phyloP scores from a whole-genome alignment of 768 basidiomycete genomes.

The Boletus barrowsii region DNA sequence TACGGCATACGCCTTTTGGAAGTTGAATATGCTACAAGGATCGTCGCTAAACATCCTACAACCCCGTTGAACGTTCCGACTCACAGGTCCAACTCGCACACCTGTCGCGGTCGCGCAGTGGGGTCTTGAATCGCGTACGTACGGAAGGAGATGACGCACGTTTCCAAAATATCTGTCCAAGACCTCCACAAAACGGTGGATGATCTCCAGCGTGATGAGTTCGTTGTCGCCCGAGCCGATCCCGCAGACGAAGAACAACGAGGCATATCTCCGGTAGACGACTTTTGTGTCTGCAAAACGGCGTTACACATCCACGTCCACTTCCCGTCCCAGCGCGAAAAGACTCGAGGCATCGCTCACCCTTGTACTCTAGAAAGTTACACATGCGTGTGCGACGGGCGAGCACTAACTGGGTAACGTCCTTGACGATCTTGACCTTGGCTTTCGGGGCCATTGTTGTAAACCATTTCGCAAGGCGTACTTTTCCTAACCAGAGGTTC shows the following conservation, averaged over 20 bases:
- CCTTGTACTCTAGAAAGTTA: constrained; percentile 96
- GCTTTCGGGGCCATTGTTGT: constrained; percentile 74
- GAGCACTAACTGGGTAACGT: constrained; percentile 90
- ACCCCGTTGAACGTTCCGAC: constrained; percentile 16
- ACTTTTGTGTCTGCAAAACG: constrained; percentile 66
- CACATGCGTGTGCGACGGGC: constrained; percentile 89
- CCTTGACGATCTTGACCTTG: constrained; percentile 91
- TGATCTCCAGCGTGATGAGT: constrained; percentile 85
- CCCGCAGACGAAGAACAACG: constrained; percentile 91
- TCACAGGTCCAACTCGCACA: constrained; percentile 91
- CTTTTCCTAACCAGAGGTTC: constrained; percentile 60
- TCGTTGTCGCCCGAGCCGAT: constrained; percentile 87
- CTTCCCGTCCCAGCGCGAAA: neutral
- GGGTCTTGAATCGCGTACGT: neutral
- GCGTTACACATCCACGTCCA: neutral
- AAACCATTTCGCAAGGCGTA: constrained; percentile 96
- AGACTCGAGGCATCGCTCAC: constrained; percentile 37
- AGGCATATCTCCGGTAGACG: constrained; percentile 93
- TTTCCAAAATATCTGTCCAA: constrained; percentile 60
- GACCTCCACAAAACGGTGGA: constrained; percentile 94
- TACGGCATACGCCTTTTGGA: constrained; percentile 92
- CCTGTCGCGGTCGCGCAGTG: constrained; percentile 39
- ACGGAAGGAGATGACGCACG: constrained; percentile 23
- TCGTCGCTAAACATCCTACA: neutral
- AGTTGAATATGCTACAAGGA: constrained; percentile 86